Evolutionary conservation across 2,329 filamentous ascomycete species (phyloP).

Genomic region (Paracorniculantispora psalliotae): DNA sequence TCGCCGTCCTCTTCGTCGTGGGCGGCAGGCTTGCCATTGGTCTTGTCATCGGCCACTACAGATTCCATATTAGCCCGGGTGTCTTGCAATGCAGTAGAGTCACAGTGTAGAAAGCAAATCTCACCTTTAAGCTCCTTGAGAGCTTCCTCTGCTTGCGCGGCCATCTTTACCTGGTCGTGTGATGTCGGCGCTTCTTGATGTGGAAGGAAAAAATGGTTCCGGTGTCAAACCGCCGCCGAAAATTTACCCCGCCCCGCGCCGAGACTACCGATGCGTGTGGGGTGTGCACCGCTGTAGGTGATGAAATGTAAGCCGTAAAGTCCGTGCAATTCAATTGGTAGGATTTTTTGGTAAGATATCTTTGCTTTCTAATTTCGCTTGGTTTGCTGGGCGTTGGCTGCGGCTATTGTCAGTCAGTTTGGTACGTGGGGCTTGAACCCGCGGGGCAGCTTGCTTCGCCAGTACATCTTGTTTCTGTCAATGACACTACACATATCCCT

Average conservation of each 20-base stretch:
- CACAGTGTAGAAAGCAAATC: background rate
- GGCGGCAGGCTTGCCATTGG: constrained; percentile 36
- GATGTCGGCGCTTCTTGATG: constrained; percentile 11
- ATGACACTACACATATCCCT: background rate
- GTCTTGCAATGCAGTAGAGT: background rate
- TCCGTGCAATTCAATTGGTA: background rate
- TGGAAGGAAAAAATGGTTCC: constrained; percentile 9
- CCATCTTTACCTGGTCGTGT: constrained; percentile 31
- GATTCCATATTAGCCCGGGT: background rate
- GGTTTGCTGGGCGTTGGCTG: background rate
- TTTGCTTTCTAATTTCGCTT: background rate
- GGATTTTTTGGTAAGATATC: background rate
- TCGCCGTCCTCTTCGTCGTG: constrained; percentile 50
- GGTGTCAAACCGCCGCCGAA: background rate
- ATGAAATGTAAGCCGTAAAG: background rate
- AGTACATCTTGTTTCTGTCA: background rate
- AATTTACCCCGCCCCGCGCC: constrained; percentile 13
- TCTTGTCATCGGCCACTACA: constrained; percentile 36
- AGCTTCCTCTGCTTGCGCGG: constrained; percentile 39
- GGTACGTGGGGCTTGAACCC: background rate
- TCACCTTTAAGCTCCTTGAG: constrained; percentile 40
- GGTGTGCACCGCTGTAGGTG: background rate
- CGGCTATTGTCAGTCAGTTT: background rate
- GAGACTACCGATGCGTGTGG: background rate
- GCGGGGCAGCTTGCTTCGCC: background rate